Percentiles rank a stretch among this genome's conserved stretches.
phyloP scores from a whole-genome alignment of 495 filamentous ascomycete genomes.

The Cryomyces antarcticus region DNA sequence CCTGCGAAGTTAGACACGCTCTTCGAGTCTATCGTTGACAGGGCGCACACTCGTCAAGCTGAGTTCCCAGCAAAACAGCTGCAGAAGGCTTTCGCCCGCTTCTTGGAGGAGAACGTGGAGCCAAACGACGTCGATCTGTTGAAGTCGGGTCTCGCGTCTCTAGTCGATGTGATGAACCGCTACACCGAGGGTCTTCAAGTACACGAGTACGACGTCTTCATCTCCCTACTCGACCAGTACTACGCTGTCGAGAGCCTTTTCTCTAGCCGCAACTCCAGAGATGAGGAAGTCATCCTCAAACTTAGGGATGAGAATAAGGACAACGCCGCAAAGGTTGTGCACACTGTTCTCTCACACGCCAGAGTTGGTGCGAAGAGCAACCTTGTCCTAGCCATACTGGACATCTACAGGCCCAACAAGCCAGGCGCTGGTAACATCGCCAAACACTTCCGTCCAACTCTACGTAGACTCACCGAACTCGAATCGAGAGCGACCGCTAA shows the following conservation, averaged over 20 bases:
- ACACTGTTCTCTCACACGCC: constrained; percentile 84
- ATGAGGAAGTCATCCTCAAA: constrained; percentile 86
- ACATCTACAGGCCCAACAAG: constrained; percentile 88
- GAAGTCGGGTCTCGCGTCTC: constrained; percentile 52
- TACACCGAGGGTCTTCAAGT: constrained; percentile 80
- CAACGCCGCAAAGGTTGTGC: constrained; percentile 59
- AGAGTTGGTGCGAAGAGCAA: constrained; percentile 86
- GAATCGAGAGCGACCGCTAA: constrained; percentile 82
- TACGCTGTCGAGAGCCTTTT: constrained; percentile 69
- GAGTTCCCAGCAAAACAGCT: constrained; percentile 92
- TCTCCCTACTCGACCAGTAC: constrained; percentile 57
- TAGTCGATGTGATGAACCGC: constrained; percentile 59
- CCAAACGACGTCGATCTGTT: constrained; percentile 48
- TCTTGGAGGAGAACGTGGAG: constrained; percentile 70
- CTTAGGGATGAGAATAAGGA: constrained; percentile 94
- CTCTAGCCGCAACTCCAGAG: constrained; percentile 61
- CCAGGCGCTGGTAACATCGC: constrained; percentile 70
- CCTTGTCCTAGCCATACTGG: constrained; percentile 73
- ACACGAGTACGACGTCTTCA: constrained; percentile 73
- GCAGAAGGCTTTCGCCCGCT: constrained; percentile 61
- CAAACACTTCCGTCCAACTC: constrained; percentile 66
- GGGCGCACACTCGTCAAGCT: constrained; percentile 46
- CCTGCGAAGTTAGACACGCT: constrained; percentile 72
- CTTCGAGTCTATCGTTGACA: constrained; percentile 69
- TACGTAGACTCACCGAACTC: constrained; percentile 76